phyloP scores from a whole-genome alignment of 805 yeast species.

The Suhomyces kilbournensis region DNA sequence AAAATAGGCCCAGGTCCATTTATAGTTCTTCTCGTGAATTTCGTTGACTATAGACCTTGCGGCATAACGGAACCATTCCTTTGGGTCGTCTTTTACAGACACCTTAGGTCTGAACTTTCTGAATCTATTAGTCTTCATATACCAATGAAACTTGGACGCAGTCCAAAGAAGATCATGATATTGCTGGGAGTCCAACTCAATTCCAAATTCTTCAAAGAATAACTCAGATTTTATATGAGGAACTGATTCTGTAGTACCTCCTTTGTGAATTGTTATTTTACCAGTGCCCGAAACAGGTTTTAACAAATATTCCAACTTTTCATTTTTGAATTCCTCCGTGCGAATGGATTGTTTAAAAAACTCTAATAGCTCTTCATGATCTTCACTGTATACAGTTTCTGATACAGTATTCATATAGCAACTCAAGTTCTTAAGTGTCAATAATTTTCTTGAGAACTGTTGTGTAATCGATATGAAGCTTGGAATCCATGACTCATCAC shows the following conservation, averaged over 20 bases:
- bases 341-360: slow-evolving; percentile 47
- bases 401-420: slow-evolving; percentile 80
- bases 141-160: slow-evolving; percentile 78
- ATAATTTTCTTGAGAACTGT: slow-evolving; percentile 66
- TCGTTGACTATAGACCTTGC: slow-evolving; percentile 74
- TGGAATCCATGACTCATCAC: slow-evolving; percentile 82
- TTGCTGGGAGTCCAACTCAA: slow-evolving; percentile 80
- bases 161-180: slow-evolving; percentile 80
- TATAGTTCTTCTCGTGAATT: slow-evolving; percentile 73
- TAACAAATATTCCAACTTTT: slow-evolving; percentile 53
- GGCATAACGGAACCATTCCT: slow-evolving; percentile 79
- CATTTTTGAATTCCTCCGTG: slow-evolving; percentile 14
- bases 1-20: slow-evolving; percentile 88
- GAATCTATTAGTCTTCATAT: slow-evolving; percentile 70
- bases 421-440: slow-evolving; percentile 71
- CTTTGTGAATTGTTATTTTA: slow-evolving; percentile 73
- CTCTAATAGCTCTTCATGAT: slow-evolving; percentile 47
- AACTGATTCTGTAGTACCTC: slow-evolving; percentile 60
- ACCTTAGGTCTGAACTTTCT: slow-evolving; percentile 64
- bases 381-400: slow-evolving; percentile 33
- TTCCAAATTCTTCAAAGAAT: slow-evolving; percentile 84
- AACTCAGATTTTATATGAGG: slow-evolving; percentile 76
- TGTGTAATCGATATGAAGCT: slow-evolving; percentile 75
- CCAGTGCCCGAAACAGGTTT: slow-evolving; percentile 91
- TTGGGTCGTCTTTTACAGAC: slow-evolving; percentile 59